Conservation (phyloP, 345 rosid species). For the Anacardium occidentale region DNA sequence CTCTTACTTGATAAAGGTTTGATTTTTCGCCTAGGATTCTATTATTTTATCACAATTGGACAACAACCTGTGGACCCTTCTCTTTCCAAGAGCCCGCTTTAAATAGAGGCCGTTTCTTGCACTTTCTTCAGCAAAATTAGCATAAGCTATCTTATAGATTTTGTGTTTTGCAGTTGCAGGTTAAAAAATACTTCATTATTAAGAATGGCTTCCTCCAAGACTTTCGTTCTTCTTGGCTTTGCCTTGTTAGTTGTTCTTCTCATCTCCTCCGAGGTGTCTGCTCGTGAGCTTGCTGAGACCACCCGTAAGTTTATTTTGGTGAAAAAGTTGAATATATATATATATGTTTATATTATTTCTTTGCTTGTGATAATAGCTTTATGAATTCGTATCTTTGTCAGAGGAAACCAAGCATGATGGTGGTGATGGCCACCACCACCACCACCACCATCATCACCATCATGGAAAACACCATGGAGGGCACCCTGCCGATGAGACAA, state of each 20-base stretch:
- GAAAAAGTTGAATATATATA: too few relatives aligned
- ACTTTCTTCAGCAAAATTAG: neutral
- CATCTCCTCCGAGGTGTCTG: constrained; percentile 26
- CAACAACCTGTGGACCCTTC: too few relatives aligned
- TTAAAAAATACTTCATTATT: neutral
- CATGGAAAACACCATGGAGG: constrained; percentile 16
- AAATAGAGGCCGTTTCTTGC: too few relatives aligned
- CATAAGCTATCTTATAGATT: neutral
- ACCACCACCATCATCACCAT: too few relatives aligned
- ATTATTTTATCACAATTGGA: too few relatives aligned
- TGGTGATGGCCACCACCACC: too few relatives aligned
- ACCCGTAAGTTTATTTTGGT: constrained; percentile 5
- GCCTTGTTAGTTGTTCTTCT: constrained; percentile 18
- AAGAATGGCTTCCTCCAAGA: constrained; percentile 24
- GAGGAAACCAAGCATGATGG: neutral
- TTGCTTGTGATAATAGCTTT: too few relatives aligned
- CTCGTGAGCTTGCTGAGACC: constrained; percentile 25
- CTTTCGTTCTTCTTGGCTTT: constrained; percentile 23
- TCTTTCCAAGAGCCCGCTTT: too few relatives aligned
- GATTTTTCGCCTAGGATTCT: neutral
- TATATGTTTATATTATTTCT: neutral
- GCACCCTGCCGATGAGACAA: neutral
- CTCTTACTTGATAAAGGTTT: neutral
- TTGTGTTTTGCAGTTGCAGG: too few relatives aligned
- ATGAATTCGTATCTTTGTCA: neutral